A percentile compares a stretch with the other conserved stretches of the same genome.
Evolutionary conservation across 2,329 filamentous ascomycete genomes (phyloP).

Genomic region (Lecanosticta acicola): DNA sequence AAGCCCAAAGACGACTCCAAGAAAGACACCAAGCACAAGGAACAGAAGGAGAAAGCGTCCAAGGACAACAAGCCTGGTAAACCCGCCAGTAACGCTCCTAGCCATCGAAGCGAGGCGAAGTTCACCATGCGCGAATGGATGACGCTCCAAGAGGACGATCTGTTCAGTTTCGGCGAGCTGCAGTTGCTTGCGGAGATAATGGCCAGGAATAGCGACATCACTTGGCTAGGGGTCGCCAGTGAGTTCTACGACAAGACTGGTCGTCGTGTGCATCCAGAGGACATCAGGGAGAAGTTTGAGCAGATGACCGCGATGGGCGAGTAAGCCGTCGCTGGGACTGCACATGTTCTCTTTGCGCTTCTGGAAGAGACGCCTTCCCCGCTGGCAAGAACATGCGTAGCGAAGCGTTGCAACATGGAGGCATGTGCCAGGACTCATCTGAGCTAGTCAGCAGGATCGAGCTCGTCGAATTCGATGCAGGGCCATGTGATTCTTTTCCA

Average conservation of each 20-base stretch:
- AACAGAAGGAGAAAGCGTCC: constrained; percentile 3
- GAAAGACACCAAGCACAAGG: constrained; percentile 12
- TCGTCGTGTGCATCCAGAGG: constrained; percentile 39
- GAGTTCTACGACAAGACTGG: constrained; percentile 48
- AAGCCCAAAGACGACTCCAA: constrained; percentile 13
- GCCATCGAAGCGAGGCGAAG: constrained; percentile 18
- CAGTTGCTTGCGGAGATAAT: constrained; percentile 41
- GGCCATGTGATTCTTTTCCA: too few species aligned
- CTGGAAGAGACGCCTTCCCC: too few species aligned
- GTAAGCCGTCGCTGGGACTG: too few species aligned
- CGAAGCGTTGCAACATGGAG: too few species aligned
- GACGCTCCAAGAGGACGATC: constrained; percentile 30
- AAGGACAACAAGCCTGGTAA: constrained; percentile 10
- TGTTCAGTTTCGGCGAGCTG: constrained; percentile 37
- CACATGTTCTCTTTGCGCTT: too few species aligned
- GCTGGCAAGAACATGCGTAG: too few species aligned
- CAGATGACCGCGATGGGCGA: constrained; percentile 16
- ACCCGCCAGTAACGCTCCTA: constrained; percentile 11
- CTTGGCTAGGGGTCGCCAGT: constrained; percentile 45
- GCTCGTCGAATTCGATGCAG: too few species aligned
- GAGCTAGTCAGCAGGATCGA: too few species aligned
- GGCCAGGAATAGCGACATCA: constrained; percentile 30
- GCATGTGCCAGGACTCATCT: too few species aligned
- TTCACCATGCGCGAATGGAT: constrained; percentile 30
- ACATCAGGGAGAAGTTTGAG: constrained; percentile 41